A percentile compares a stretch with the other conserved stretches of the same genome.
phyloP scores from a whole-genome alignment of 495 filamentous ascomycete genomes.

The Neurospora sp. region DNA sequence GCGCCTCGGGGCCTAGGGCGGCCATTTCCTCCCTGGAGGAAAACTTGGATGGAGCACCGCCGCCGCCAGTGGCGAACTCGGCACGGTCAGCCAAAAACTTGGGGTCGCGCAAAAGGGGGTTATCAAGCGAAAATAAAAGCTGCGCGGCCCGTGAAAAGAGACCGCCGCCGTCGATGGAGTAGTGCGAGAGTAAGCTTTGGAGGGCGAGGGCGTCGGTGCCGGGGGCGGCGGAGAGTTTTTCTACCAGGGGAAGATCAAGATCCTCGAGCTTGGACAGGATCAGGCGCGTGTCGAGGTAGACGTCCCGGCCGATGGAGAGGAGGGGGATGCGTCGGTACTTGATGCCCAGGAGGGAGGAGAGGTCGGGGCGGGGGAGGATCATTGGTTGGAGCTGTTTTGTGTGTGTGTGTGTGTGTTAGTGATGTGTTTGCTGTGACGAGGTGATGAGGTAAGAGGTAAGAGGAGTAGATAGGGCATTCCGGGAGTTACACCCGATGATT shows the following conservation, averaged over 20 bases:
- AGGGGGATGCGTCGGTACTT: conserved; percentile 57
- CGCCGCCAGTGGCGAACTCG: conserved; percentile 16
- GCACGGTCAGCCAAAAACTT: conserved; percentile 45
- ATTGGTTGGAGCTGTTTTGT: conserved; percentile 42
- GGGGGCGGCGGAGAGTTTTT: conserved; percentile 4
- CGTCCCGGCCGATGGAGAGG: conserved; percentile 43
- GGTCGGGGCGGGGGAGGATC: conserved; percentile 48
- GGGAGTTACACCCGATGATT: neutral
- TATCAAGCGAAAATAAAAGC: conserved; percentile 34
- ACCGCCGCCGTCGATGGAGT: conserved; percentile 30
- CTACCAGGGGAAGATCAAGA: conserved; percentile 4
- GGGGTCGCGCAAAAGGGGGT: conserved; percentile 39
- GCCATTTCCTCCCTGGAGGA: conserved; percentile 1
- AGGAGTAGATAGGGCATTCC: neutral
- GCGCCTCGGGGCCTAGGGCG: conserved; percentile 33
- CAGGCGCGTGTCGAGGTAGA: conserved; percentile 50
- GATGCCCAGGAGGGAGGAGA: conserved; percentile 41
- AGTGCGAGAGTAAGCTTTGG: conserved; percentile 13
- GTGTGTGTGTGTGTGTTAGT: neutral
- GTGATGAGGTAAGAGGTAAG: neutral
- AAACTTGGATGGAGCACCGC: conserved; percentile 4
- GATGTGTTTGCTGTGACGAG: neutral
- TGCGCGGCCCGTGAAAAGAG: conserved; percentile 37
- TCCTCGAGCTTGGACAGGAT: conserved; percentile 50
- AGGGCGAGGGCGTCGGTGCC: conserved; percentile 7